These are phyloP conservation scores for Penicillium nordicum DNA, from an alignment of 2,329 filamentous ascomycete genomes.

Conservation along the genomic window DNA sequence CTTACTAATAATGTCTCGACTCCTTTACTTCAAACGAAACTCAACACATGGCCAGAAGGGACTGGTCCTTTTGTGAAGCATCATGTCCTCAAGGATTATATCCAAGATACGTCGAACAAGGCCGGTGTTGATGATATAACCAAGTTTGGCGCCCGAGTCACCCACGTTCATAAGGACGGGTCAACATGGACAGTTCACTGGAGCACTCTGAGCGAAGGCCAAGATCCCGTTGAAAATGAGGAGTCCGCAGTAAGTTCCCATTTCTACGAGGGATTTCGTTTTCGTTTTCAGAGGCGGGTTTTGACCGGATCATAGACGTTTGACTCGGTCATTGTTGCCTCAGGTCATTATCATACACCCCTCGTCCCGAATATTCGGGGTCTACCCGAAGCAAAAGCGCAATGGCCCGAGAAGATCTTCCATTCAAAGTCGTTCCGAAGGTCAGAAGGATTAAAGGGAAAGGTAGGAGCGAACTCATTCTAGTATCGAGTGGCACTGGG, in stretches of 20 bases:
- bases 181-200: conserved; percentile 53
- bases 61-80: conserved; percentile 61
- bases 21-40: conserved; percentile 48
- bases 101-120: conserved; percentile 55
- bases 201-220: conserved; percentile 38
- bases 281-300: background rate
- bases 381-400: conserved; percentile 45
- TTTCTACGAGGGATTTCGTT: no score
- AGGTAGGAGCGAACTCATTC: conserved; percentile 39
- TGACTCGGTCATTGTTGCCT: conserved; percentile 53
- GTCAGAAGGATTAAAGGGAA: conserved; percentile 50
- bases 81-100: conserved; percentile 55
- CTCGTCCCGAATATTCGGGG: conserved; percentile 51
- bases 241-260: conserved; percentile 1
- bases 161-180: conserved; percentile 47
- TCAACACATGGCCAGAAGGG: conserved; percentile 56
- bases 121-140: conserved; percentile 52
- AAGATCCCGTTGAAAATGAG: conserved; percentile 3
- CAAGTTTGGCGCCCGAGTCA: conserved; percentile 59
- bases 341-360: conserved; percentile 54
- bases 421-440: conserved; percentile 54
- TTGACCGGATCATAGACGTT: conserved; percentile 32
- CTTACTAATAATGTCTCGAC: conserved; percentile 55
- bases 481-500: background rate
- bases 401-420: conserved; percentile 45